Evolutionary conservation across 495 filamentous ascomycete genomes (phyloP), one percentile per base, ranked within the genome.

Genomic region (Aspergillus ellipticus): DNA sequence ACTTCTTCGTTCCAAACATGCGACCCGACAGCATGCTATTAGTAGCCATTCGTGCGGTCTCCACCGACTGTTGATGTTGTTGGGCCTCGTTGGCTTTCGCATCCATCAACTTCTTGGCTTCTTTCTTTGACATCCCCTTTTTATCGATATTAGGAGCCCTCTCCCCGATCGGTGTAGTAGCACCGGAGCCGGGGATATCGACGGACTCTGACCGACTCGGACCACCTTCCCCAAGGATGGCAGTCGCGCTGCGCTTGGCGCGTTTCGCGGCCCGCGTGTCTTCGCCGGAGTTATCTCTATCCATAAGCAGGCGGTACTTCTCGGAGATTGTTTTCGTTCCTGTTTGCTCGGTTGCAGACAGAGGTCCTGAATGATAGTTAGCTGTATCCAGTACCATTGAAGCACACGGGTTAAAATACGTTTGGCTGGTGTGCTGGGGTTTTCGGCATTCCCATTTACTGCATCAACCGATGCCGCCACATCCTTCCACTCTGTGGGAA

Each of bases 401-500:
- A 41, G 26, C 10, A 13, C 42, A 28, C 42, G 16, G 6, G 6
- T 8, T 15, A 43, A 39, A 74, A 62, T 85, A 89, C 85, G 81
- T 71, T 89, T 89, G 31, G 79, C 67, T 17, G 81, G 82, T 13
- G 77, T 74, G 54, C 68, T 75, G 21, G 76, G 73, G 51, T 65
- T 64, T 21, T 75, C 76, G 29, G 61, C 58, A 49, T 54, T 66
- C 16, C 68, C 70, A 42, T 67, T 70, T 39, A 54, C 59, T 45
- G 57, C 54, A 61, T 58, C 60, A n/a, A 68, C 62, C 22, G 74
- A 66, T 35, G 73, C 77, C 2, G 84, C 89, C 45, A 89, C 66
- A 54, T 89, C 87, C 11, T 77, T 66, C 82, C 88, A 91, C 49
- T 89, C 88, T 21, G 67, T 62, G 17, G 89, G 88, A 2, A 90